phyloP scores from a whole-genome alignment of 2,329 filamentous ascomycete species.

The Colletotrichum liaoningense region DNA sequence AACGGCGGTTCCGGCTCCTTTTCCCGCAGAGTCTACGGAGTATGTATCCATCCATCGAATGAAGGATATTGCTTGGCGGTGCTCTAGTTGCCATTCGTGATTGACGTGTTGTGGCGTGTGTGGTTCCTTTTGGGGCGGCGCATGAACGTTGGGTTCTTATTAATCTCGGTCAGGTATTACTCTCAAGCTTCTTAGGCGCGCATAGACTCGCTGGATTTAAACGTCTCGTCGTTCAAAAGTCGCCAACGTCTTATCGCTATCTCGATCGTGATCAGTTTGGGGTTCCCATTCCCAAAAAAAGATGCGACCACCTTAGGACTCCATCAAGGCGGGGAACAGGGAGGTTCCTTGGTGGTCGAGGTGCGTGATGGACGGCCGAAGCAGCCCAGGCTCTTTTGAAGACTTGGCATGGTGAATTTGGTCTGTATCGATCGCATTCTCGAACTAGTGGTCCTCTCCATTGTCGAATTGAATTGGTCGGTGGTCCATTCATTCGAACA shows the following conservation, averaged over 20 bases:
- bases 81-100: background rate
- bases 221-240: background rate
- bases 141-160: conserved; percentile 7
- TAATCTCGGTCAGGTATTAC: background rate
- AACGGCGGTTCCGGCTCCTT: conserved; percentile 15
- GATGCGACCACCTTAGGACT: background rate
- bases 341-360: conserved; percentile 3
- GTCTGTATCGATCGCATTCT: background rate
- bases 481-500: too few relatives aligned
- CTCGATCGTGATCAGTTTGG: conserved; percentile 22
- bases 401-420: background rate
- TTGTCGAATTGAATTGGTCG: too few relatives aligned
- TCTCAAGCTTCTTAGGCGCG: background rate
- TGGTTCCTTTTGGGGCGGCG: background rate
- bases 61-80: background rate
- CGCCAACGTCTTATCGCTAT: conserved; percentile 27
- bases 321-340: background rate
- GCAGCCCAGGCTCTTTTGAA: background rate
- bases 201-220: conserved; percentile 4
- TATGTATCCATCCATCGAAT: too few relatives aligned
- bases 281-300: background rate
- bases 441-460: background rate
- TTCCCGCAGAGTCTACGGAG: background rate
- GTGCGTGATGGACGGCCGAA: background rate
- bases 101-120: too few relatives aligned